phyloP scores from a whole-genome alignment of 1,139 yeast genomes.

The Diutina catenulata region DNA sequence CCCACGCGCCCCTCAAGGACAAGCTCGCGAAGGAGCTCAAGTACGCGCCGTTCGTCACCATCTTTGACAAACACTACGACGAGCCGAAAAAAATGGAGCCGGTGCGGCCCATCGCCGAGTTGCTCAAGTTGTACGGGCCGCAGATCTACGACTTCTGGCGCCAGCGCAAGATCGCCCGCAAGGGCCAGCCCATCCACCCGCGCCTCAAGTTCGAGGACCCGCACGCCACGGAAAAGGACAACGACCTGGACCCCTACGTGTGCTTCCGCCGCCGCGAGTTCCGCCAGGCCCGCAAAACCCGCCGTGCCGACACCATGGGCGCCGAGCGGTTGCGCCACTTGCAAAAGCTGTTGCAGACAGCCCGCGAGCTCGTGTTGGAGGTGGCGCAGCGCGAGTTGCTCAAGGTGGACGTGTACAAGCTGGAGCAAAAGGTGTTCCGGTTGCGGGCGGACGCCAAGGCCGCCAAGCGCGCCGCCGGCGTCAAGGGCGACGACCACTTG shows the following conservation, averaged over 20 bases:
- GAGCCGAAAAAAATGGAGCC: constrained; percentile 7
- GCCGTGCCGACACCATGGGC: constrained; percentile 87
- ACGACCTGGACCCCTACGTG: constrained; percentile 86
- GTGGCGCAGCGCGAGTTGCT: constrained; percentile 68
- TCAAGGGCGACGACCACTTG: constrained; percentile 79
- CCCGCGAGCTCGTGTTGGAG: constrained; percentile 55
- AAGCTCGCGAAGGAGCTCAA: constrained; percentile 27
- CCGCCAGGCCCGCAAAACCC: constrained; percentile 90
- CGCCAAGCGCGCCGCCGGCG: constrained; percentile 62
- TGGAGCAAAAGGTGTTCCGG: constrained; percentile 56
- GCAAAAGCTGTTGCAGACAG: constrained; percentile 67
- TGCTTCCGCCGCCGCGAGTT: constrained; percentile 94
- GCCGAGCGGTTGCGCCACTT: constrained; percentile 72
- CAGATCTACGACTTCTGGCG: constrained; percentile 77
- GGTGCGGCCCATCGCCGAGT: constrained; percentile 35
- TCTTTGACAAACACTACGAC: constrained; percentile 37
- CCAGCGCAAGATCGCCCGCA: constrained; percentile 52
- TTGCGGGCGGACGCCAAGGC: constrained; percentile 60
- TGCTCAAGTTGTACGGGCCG: constrained; percentile 56
- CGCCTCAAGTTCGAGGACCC: constrained; percentile 76
- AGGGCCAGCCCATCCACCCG: constrained; percentile 68
- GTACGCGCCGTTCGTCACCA: constrained; percentile 29
- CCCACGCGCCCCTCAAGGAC: constrained; percentile 28
- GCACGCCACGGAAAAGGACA: constrained; percentile 63
- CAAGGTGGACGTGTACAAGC: constrained; percentile 43